Percentiles rank a stretch among this genome's conserved stretches.
These are phyloP conservation scores for Solanum rostratum DNA, from an alignment of 257 asterid species.

Conservation along the genomic window DNA sequence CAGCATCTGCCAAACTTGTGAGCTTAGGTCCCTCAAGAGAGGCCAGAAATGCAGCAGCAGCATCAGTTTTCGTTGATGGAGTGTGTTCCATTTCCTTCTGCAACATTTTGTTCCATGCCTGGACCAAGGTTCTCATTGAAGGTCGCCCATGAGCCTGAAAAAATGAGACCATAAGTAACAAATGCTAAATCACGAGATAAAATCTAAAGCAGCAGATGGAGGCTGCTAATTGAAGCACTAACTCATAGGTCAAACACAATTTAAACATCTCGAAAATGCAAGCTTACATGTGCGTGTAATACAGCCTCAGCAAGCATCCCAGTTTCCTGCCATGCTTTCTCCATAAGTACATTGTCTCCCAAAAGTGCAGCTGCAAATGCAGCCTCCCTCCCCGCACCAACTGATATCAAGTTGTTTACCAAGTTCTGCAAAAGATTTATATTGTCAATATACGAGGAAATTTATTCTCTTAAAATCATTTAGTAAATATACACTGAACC, in stretches of 20 bases:
- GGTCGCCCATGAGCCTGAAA: constrained; percentile 96
- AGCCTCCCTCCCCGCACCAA: constrained; percentile 93
- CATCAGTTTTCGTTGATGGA: constrained; percentile 71
- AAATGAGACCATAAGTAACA: constrained; percentile 1
- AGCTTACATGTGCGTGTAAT: constrained; percentile 75
- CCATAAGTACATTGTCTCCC: constrained; percentile 95
- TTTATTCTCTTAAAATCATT: background rate
- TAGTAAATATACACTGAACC: background rate
- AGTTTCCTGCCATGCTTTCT: constrained; percentile 94
- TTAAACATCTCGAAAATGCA: background rate
- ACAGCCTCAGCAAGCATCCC: constrained; percentile 99
- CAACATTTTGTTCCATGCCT: constrained; percentile 80
- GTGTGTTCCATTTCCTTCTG: constrained; percentile 81
- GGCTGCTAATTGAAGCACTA: background rate
- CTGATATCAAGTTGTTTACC: constrained; percentile 75
- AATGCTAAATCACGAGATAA: background rate
- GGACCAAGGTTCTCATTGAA: constrained; percentile 71
- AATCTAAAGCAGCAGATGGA: background rate
- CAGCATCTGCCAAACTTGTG: constrained; percentile 90
- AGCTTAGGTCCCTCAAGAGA: constrained; percentile 91
- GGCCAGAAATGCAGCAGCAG: constrained; percentile 89
- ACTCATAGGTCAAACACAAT: background rate
- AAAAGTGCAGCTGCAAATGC: constrained; percentile 94
- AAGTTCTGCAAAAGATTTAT: constrained; percentile 49
- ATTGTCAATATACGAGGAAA: background rate